Conservation (phyloP, 768 basidiomycete species). For the Hericium erinaceus region DNA sequence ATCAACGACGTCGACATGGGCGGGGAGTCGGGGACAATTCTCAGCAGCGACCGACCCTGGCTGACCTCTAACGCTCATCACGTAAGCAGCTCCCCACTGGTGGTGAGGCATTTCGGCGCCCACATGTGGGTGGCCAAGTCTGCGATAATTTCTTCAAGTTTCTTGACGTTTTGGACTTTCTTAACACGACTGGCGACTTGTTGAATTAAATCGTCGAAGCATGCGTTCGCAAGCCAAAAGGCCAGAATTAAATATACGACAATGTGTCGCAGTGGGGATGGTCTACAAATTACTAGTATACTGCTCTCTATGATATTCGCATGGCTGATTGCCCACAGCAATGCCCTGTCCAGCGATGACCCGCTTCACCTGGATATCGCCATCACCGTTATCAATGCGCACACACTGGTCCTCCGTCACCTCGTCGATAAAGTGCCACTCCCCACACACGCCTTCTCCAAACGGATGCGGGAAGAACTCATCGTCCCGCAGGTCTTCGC, state of each 20-base stretch:
- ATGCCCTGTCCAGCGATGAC: constrained; percentile 23
- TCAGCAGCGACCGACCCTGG: no score
- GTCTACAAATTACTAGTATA: background rate
- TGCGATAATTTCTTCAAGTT: no score
- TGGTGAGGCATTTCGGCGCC: no score
- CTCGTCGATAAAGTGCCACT: constrained; percentile 52
- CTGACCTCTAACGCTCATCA: no score
- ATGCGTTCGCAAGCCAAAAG: no score
- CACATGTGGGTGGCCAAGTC: no score
- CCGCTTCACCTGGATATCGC: constrained; percentile 9
- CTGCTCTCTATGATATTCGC: constrained; percentile 21
- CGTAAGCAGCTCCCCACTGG: no score
- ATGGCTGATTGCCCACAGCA: constrained; percentile 24
- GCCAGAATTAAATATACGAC: no score
- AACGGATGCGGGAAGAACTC: constrained; percentile 60
- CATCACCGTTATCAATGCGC: constrained; percentile 25
- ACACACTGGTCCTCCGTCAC: constrained; percentile 49
- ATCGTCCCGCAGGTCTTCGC: constrained; percentile 57
- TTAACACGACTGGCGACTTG: constrained; percentile 94
- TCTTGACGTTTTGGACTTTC: constrained; percentile 30
- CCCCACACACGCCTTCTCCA: constrained; percentile 57
- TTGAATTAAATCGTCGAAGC: constrained; percentile 70
- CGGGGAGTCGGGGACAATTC: no score
- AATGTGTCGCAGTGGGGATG: no score
- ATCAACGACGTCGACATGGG: background rate